Evolutionary conservation across 768 basidiomycete species (phyloP), one percentile per base, ranked within the genome.

Genomic region (Asterophora lycoperdoides): DNA sequence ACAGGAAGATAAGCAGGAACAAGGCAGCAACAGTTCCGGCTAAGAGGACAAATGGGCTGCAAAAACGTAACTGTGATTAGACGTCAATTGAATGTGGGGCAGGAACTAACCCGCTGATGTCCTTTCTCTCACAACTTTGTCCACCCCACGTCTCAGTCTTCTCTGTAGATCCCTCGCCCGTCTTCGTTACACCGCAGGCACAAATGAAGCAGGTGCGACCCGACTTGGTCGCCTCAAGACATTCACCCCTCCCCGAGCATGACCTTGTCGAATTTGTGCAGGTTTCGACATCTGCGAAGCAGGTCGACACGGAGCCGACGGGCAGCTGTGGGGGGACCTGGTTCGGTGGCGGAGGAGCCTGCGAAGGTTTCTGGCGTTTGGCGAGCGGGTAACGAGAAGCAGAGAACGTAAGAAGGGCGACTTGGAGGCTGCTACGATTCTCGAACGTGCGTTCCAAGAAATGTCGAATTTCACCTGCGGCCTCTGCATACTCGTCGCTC

Each of bases 101-200:
- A 18, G 37, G 29, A 11, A 80, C 86, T 52, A 59, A 89, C 89
- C 79, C 80, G 72, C 86, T 90, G 41, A 92, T 68, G 60, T 93
- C 90, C 66, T 80, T 82, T 54, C 82, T 77, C 71, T 91, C 81
- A 56, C 90, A 93, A 53, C 72, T 78, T 44, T 77, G 74, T 4
- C 90, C 90, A 1, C 77, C 89, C 89, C 90, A 93, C 28, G 64
- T 67, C 53, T 83, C 77, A 3, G 75, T 80, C 62, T 81, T 75
- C 23, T 69, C 63, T n/a, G 81, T 76, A 19, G 71, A 64, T 8
- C 74, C 73, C 47, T 76, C 68, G 40, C 75, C 76, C 8, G 80
- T 83, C 20, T 65, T 69, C 7, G 75, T 74, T 9, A 60, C 63
- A 17, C 68, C 67, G 53, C 81, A 84, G 37, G 68, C 65, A 60